phyloP scores from a whole-genome alignment of 2,329 filamentous ascomycete species.

The Sporothrix variecibatus region DNA sequence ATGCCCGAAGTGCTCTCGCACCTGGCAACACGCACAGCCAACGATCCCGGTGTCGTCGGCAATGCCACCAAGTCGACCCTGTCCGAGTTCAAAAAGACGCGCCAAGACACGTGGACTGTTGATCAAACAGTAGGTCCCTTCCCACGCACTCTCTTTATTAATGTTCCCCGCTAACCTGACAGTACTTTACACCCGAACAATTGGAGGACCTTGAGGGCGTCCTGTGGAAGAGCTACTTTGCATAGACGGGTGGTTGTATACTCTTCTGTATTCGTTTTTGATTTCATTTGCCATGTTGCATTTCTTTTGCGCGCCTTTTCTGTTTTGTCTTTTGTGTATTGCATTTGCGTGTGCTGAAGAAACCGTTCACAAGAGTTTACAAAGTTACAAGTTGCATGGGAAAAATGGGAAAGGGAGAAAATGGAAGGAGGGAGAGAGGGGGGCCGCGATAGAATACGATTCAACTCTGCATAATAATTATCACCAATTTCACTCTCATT shows the following conservation, averaged over 20 bases:
- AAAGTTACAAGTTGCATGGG: not conserved
- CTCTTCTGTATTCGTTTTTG: not conserved
- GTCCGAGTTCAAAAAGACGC: conserved; percentile 98
- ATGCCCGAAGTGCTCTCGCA: conserved; percentile 89
- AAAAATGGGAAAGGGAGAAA: not conserved
- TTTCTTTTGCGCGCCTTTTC: not conserved
- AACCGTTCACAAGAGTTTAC: not conserved
- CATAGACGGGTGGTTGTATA: conserved; percentile 47
- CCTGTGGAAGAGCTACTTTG: conserved; percentile 99
- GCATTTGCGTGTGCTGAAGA: not conserved
- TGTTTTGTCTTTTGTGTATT: not conserved
- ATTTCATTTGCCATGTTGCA: not conserved
- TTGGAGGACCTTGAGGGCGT: conserved; percentile 94
- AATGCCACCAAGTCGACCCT: conserved; percentile 93
- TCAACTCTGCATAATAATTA: not conserved
- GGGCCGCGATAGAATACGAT: not conserved
- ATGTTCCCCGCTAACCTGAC: not conserved
- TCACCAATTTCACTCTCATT: no score
- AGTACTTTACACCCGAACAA: conserved; percentile 88
- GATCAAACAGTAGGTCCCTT: conserved; percentile 78
- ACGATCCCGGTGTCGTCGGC: conserved; percentile 87
- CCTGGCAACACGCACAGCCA: conserved; percentile 80
- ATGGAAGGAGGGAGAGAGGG: no score
- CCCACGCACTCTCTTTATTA: not conserved
- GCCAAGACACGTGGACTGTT: conserved; percentile 97